Base-by-base conservation (phyloP, 2,329 filamentous ascomycete genomes). In the Macroventuria anomochaeta region DNA sequence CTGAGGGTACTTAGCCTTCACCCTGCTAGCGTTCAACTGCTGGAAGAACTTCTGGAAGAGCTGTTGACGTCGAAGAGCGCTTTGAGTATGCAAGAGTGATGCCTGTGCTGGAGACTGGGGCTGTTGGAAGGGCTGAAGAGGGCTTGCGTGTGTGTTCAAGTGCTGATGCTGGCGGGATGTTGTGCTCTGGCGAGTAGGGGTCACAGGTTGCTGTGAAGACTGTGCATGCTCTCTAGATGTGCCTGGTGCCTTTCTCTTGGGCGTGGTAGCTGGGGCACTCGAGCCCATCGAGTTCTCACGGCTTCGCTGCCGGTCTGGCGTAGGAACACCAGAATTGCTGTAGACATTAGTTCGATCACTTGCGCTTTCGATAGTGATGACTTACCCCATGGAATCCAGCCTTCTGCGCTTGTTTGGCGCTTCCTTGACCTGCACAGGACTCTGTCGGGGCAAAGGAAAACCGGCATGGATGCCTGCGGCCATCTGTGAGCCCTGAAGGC, bases 391-490 rank as follows among this genome's bases (percentile, higher is more conserved):
- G 7, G 42, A 39, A 13, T 41, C 25, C 7, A 20, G 15, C 18
- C 36, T 40, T n/a, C 25, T 46, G 20, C 52, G 52, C 25, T 55
- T 55, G 10, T 20, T 32, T 8, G 26, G 6, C 2, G 26, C 12
- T 11, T 31, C 20, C 2, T 20, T 41, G 3, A 12, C 17, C 7
- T 17, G 26, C 4, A 11, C 7, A n/a, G 34, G 18, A 21, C 34
- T 32, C 12, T 36, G 34, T 15, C 37, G 34, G 3, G 29, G 2
- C 8, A 18, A 13, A 5, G 52, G n/a, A 13, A 47, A 31, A 12
- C 46, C 31, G 3, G 44, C 39, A 20, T 36, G 25, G 7, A 46
- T 46, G 7, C 40, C 46, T 21, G 41, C 28, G 3, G 17, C 20
- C 10, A 10, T 12, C 12, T 15, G 26, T 21, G 21, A 17, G 12